Conservation (phyloP, 805 yeast genomes). For the Grigorovia transvaalensis region DNA sequence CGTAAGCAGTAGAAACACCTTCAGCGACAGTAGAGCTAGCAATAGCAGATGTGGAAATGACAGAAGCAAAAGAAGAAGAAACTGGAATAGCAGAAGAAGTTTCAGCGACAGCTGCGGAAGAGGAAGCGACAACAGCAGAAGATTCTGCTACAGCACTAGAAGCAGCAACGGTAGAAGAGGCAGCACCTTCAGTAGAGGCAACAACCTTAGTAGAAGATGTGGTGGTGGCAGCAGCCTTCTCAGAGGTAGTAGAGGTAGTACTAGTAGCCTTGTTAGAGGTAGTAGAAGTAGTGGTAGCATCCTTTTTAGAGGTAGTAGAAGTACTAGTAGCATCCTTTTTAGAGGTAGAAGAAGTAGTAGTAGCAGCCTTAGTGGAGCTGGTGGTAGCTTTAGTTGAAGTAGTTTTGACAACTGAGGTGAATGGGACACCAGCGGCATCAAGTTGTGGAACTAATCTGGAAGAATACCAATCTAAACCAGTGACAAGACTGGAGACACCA, state of each 20-base stretch:
- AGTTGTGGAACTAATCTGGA: slow-evolving; percentile 11
- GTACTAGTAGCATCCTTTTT: background rate
- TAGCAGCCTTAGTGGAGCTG: background rate
- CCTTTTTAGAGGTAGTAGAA: background rate
- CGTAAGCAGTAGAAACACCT: background rate
- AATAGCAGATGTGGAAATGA: background rate
- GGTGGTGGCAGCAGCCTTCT: background rate
- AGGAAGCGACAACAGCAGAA: background rate
- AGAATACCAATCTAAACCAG: slow-evolving; percentile 26
- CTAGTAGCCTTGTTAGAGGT: background rate
- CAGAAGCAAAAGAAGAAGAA: background rate
- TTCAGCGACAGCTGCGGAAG: background rate
- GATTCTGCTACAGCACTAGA: slow-evolving; percentile 2
- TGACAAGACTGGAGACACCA: slow-evolving; percentile 17
- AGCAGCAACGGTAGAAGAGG: background rate
- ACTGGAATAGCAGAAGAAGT: background rate
- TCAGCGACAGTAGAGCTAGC: background rate
- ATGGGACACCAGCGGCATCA: slow-evolving; percentile 1
- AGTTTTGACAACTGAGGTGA: background rate
- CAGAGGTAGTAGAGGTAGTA: background rate
- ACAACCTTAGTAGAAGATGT: slow-evolving; percentile 3
- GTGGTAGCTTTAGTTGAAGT: slow-evolving; percentile 1
- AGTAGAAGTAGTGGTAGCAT: background rate
- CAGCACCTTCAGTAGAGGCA: background rate
- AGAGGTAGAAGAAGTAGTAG: background rate